These are phyloP conservation scores for Cladosporium sp. DNA, from an alignment of 2,329 filamentous ascomycete species.

Conservation along the genomic window DNA sequence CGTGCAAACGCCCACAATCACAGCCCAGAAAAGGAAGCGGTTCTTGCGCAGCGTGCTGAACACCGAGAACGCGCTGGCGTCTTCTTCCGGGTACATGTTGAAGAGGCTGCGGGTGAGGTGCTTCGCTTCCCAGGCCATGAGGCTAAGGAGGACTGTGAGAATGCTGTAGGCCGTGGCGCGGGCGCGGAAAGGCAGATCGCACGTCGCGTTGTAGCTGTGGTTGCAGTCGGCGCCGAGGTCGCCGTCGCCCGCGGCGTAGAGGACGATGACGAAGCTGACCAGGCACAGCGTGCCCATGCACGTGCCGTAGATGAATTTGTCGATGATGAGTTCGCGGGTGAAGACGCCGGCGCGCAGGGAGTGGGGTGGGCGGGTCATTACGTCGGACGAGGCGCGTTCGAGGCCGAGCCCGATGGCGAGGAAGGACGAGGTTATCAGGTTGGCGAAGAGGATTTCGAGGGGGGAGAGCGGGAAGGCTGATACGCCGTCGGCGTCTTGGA, in stretches of 20 bases:
- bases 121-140: constrained; percentile 48
- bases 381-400: constrained; percentile 43
- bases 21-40: constrained; percentile 37
- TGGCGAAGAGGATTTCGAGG: constrained; percentile 47
- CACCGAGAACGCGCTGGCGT: constrained; percentile 26
- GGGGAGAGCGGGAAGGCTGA: constrained; percentile 45
- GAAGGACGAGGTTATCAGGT: constrained; percentile 46
- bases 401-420: constrained; percentile 45
- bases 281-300: constrained; percentile 45
- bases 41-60: constrained; percentile 32
- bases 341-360: constrained; percentile 42
- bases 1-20: constrained; percentile 29
- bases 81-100: constrained; percentile 39
- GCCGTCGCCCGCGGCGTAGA: constrained; percentile 40
- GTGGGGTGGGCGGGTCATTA: constrained; percentile 44
- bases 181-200: constrained; percentile 41
- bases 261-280: constrained; percentile 41
- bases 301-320: constrained; percentile 47
- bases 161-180: constrained; percentile 43
- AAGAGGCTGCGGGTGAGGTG: constrained; percentile 42
- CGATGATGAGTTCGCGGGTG: constrained; percentile 42
- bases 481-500: constrained; percentile 40
- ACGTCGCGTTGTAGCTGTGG: constrained; percentile 39
- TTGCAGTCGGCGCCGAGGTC: constrained; percentile 43
- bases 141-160: constrained; percentile 41